phyloP scores from a whole-genome alignment of 1,284 basidiomycete species.

The Caloboletus firmus region DNA sequence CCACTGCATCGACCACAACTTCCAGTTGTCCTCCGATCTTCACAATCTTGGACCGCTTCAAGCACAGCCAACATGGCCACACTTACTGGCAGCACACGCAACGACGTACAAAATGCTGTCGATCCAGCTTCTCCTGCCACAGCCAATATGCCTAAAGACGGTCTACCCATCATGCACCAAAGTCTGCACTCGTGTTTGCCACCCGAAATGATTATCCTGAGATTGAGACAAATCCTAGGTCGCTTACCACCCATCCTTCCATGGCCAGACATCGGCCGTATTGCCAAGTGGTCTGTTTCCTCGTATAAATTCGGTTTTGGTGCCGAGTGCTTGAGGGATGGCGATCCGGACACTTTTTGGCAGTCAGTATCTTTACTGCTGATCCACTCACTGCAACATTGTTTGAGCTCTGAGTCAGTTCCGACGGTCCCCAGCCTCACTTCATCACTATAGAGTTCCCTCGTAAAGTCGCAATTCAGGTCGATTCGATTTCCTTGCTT shows the following conservation, averaged over 20 bases:
- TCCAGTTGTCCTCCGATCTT: not conserved
- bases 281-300: slow-evolving; percentile 96
- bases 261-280: slow-evolving; percentile 79
- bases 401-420: slow-evolving; percentile 51
- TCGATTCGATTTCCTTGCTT: slow-evolving; percentile 31
- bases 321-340: slow-evolving; percentile 86
- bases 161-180: slow-evolving; percentile 39
- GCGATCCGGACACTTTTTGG: slow-evolving; percentile 94
- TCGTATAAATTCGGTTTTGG: slow-evolving; percentile 97
- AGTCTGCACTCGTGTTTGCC: slow-evolving; percentile 16
- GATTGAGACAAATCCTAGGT: slow-evolving; percentile 21
- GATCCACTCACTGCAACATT: not conserved
- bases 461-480: slow-evolving; percentile 86
- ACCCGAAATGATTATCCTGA: not conserved
- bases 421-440: slow-evolving; percentile 97
- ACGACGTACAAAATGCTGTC: slow-evolving; percentile 17
- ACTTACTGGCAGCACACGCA: not conserved
- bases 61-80: slow-evolving; percentile 14
- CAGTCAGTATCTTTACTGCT: slow-evolving; percentile 66
- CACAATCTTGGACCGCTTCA: not conserved
- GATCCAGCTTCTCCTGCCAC: slow-evolving; percentile 17
- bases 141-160: slow-evolving; percentile 34
- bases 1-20: not conserved
- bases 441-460: slow-evolving; percentile 94
- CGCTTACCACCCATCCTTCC: slow-evolving; percentile 52